Evolutionary conservation across 441 rosid species (phyloP), one percentile per base, ranked within the genome.

Genomic region (Daphne laureola): DNA sequence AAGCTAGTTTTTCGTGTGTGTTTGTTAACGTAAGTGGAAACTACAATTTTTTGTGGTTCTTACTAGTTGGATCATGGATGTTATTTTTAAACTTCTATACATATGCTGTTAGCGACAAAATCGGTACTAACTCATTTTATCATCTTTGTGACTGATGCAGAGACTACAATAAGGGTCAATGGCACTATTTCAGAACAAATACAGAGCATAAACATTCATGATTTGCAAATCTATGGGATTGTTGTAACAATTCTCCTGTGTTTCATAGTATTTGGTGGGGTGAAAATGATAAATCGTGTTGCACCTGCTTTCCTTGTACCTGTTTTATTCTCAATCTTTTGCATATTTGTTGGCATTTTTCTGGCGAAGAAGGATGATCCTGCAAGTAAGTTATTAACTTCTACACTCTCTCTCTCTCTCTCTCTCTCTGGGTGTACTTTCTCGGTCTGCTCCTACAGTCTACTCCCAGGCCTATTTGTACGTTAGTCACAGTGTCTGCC

Each of bases 231-330:
- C 59, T 94, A 90, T 72, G 99, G 99, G 69, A 80, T 94, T 65
- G 86, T 90, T 62, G 84, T 94, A 68, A 88, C 99, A 18, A 71
- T 94, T 65, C 48, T 88, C 64, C 73, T 94, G 27, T 87, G 96
- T 86, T 82, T 94, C 78, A 88, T 94, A 68, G 99, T 94, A 63
- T 94, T 94, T 72, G 98, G 99, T 62, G 99, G 98, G n/a, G 99
- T 94, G 73, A 90, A 87, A 83, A 90, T 90, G 72, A 94, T 94
- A 80, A 94, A 94, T 68, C 84, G 99, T 61, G 99, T 94, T 70
- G 99, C 99, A 43, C 99, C 99, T 57, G 90, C 99, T 70, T 90
- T 94, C 72, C 96, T 94, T 27, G 51, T 94, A 63, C 96, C 99
- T 46, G 98, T 94, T 59, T 66, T 94, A 53, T 66, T 94, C 67